Evolutionary conservation across 345 rosid genomes (phyloP), one percentile per base, ranked within the genome.

Genomic region (Bruguiera sexangula): DNA sequence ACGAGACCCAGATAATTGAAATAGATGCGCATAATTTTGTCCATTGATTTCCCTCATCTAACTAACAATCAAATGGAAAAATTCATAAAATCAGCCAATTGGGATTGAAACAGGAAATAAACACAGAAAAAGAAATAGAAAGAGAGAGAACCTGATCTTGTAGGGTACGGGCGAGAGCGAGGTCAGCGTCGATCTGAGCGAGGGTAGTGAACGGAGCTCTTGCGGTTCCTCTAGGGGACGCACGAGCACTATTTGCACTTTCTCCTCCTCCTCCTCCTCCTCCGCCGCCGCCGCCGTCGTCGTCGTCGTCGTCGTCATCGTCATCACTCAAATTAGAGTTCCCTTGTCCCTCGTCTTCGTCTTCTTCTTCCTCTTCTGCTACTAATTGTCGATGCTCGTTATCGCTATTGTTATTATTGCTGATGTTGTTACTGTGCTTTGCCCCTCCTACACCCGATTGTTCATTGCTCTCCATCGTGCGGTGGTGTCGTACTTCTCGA

Each of bases 181-280:
- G 93, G 85, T 92, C 97, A 48, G 99, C 94, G 71, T 95, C 98
- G 57, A 87, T 86, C 83, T 90, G 98, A 69, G 87, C 86, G 21
- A 92, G 87, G 76, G 83, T 75, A 75, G 90, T 80, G 73, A 95
- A 95, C 36, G 97, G 94, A 80, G 92, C 90, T 75, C 96, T 83
- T 61, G 77, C 21, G 2, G 96, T 88, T 75, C 96, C 82, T 61
- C 74, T 27, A 2, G 93, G 70, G 29, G 88, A 72, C 34, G 69
- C 83, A 48, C 59, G 48, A 48, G 58, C 75, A 48, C 62, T 66
- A 43, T 43, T 43, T 15, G 1, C 50, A 11, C 15, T 15, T 43
- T 43, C 50, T 43, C 50, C 50, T 43, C 50, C 50, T 13, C 50
- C 16, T 6, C 61, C 48, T 43, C 48, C 48, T 43, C 48, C 48